phyloP scores from a whole-genome alignment of 176 grass and related monocot species.

The Tillandsia fasciculata region DNA sequence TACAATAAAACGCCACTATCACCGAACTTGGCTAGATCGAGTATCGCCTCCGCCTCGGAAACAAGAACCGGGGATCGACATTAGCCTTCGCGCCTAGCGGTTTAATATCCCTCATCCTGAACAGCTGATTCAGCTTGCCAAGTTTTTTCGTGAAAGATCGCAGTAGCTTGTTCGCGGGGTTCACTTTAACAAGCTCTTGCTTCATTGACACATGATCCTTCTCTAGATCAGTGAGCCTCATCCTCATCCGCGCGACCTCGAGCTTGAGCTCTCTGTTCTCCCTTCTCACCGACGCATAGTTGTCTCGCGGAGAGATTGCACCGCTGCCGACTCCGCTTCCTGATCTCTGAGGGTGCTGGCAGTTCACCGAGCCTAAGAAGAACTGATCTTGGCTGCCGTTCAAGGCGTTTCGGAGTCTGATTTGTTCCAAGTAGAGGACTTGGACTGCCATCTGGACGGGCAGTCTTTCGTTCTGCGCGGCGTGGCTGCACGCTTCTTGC shows the following conservation, averaged over 20 bases:
- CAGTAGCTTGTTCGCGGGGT: slow-evolving; percentile 69
- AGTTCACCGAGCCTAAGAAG: slow-evolving; percentile 47
- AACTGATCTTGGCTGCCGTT: slow-evolving; percentile 53
- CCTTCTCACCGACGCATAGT: slow-evolving; percentile 82
- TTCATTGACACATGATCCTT: slow-evolving; percentile 98
- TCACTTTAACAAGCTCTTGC: slow-evolving; percentile 62
- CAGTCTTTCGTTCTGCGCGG: slow-evolving; percentile 80
- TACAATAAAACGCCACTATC: slow-evolving; percentile 4
- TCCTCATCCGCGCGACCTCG: slow-evolving; percentile 88
- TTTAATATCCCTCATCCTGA: slow-evolving; percentile 30
- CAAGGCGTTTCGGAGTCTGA: slow-evolving; percentile 67
- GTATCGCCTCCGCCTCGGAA: slow-evolving; percentile 29
- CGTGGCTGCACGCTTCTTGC: slow-evolving; percentile 87
- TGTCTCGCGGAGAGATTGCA: slow-evolving; percentile 86
- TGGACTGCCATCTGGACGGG: slow-evolving; percentile 93
- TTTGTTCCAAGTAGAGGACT: slow-evolving; percentile 93
- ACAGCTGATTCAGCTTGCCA: slow-evolving; percentile 29
- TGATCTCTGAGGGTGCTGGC: slow-evolving; percentile 35
- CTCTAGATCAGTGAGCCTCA: slow-evolving; percentile 87
- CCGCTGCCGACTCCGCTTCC: slow-evolving; percentile 80
- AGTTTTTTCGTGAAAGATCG: slow-evolving; percentile 67
- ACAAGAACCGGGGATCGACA: slow-evolving; percentile 23
- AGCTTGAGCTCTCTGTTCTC: slow-evolving; percentile 94
- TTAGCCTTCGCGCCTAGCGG: slow-evolving; percentile 20
- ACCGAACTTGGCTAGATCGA: slow-evolving; percentile 23